Conservation (phyloP, 1,284 basidiomycete species). For the Ceratobasidium sp. region DNA sequence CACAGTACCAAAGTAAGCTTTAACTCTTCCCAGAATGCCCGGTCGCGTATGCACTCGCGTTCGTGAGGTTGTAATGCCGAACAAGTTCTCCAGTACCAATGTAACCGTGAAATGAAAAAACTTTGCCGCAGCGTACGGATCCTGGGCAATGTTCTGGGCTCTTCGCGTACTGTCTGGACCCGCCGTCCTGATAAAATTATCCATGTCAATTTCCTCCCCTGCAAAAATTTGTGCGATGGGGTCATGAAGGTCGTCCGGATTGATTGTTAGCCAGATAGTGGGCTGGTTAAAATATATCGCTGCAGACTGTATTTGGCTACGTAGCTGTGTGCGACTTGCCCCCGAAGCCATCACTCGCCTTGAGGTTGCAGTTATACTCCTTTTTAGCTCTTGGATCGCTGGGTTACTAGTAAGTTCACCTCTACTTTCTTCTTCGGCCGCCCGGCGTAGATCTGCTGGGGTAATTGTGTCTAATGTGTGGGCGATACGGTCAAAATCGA, state of each 20-base stretch:
- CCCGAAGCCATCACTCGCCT: conserved; percentile 49
- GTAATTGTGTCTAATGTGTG: conserved; percentile 20
- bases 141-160: conserved; percentile 56
- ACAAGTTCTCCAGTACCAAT: conserved; percentile 56
- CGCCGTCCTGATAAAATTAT: conserved; percentile 54
- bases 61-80: conserved; percentile 55
- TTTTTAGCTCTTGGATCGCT: conserved; percentile 29
- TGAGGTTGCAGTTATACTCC: conserved; percentile 41
- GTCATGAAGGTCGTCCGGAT: conserved; percentile 56
- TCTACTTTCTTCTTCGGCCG: conserved; percentile 47
- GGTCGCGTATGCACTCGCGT: conserved; percentile 49
- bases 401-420: conserved; percentile 23
- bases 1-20: conserved; percentile 55
- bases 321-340: conserved; percentile 48
- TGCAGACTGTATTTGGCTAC: conserved; percentile 56
- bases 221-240: conserved; percentile 59
- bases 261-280: conserved; percentile 55
- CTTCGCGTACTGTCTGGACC: conserved; percentile 55
- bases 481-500: conserved; percentile 38
- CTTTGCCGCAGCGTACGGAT: conserved; percentile 60
- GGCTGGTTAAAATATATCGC: conserved; percentile 48
- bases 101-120: conserved; percentile 61
- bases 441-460: conserved; percentile 43
- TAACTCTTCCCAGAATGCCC: conserved; percentile 52
- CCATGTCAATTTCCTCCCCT: conserved; percentile 60